A percentile compares a stretch with the other conserved stretches of the same genome.
Evolutionary conservation across 805 yeast species (phyloP).

Genomic region (Pichia deserticola): DNA sequence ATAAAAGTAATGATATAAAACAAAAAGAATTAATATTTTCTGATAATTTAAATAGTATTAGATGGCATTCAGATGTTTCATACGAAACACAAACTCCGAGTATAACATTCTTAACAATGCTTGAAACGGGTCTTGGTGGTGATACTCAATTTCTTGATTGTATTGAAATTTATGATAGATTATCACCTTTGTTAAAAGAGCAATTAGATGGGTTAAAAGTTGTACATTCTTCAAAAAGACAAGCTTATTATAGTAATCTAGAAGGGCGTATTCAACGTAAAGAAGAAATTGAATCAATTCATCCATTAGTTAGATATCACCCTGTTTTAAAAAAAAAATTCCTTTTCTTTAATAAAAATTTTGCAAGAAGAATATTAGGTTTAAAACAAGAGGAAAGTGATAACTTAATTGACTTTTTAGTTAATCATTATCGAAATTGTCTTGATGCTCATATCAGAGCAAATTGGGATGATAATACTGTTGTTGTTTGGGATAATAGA

Average conservation of each 20-base stretch:
- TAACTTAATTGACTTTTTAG: slow-evolving; percentile 48
- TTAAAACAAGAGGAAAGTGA: slow-evolving; percentile 67
- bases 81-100: slow-evolving; percentile 72
- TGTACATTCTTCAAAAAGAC: slow-evolving; percentile 63
- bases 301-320: slow-evolving; percentile 65
- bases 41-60: slow-evolving; percentile 31
- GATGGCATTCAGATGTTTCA: slow-evolving; percentile 71
- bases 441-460: slow-evolving; percentile 64
- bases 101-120: slow-evolving; percentile 55
- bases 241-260: slow-evolving; percentile 47
- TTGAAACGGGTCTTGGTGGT: slow-evolving; percentile 58
- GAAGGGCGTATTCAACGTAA: slow-evolving; percentile 61
- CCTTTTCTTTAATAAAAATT: slow-evolving; percentile 49
- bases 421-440: slow-evolving; percentile 39
- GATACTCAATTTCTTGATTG: slow-evolving; percentile 76
- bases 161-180: slow-evolving; percentile 60
- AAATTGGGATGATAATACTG: slow-evolving; percentile 60
- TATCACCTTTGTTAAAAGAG: slow-evolving; percentile 58
- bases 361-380: slow-evolving; percentile 63
- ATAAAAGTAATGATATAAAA: slow-evolving; percentile 38
- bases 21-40: slow-evolving; percentile 32
- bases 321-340: slow-evolving; percentile 62
- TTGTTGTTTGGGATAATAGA: slow-evolving; percentile 76
- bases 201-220: slow-evolving; percentile 56
- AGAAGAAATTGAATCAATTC: slow-evolving; percentile 51